These are phyloP conservation scores for Triglochin maritima DNA, from an alignment of 106 monocot species.

Conservation along the genomic window DNA sequence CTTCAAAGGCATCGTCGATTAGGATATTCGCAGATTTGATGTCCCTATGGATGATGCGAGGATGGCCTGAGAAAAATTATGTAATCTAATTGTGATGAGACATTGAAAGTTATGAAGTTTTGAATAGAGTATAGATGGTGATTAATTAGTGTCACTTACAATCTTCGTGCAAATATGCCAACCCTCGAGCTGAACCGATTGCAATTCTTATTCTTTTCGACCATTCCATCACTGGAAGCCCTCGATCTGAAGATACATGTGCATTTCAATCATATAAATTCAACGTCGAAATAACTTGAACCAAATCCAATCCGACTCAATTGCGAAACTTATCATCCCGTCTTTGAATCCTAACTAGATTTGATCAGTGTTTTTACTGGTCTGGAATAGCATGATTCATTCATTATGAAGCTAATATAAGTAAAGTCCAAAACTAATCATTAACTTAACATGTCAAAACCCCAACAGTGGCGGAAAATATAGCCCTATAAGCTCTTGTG, in stretches of 20 bases:
- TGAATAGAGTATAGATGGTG: background rate
- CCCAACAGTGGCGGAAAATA: too few species aligned
- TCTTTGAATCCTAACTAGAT: too few species aligned
- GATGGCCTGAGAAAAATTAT: conserved; percentile 54
- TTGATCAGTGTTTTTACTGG: too few species aligned
- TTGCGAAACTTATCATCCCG: too few species aligned
- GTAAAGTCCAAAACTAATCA: background rate
- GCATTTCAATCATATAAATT: too few species aligned
- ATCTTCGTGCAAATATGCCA: conserved; percentile 89
- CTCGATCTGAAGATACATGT: conserved; percentile 20
- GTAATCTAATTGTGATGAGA: conserved; percentile 1
- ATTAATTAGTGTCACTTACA: conserved; percentile 26
- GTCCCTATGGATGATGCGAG: conserved; percentile 81
- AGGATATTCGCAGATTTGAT: conserved; percentile 93
- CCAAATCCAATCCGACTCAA: too few species aligned
- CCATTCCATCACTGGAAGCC: conserved; percentile 55
- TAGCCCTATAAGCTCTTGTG: too few species aligned
- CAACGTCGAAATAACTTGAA: too few species aligned
- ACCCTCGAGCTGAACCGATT: conserved; percentile 67
- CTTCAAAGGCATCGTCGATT: conserved; percentile 71
- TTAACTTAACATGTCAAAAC: background rate
- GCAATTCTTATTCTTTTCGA: conserved; percentile 65
- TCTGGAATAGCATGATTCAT: too few species aligned
- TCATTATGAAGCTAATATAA: too few species aligned
- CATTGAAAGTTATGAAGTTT: background rate